Conservation (phyloP, 495 filamentous ascomycete species). For the Apodospora peruviana region DNA sequence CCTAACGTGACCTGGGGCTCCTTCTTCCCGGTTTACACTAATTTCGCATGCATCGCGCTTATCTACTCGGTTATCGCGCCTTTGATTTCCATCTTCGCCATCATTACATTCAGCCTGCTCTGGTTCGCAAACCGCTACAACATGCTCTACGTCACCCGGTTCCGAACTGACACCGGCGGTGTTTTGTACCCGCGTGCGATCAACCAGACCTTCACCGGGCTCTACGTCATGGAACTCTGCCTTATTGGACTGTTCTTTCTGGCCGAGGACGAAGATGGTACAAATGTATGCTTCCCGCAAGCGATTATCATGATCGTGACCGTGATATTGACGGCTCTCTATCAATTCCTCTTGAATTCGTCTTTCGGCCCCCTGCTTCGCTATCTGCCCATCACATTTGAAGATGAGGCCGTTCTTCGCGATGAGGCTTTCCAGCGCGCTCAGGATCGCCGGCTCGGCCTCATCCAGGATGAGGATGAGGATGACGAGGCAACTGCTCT, state of each 20-base stretch:
- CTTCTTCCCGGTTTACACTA: constrained; percentile 94
- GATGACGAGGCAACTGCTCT: constrained; percentile 29
- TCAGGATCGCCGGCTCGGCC: constrained; percentile 57
- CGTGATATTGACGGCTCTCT: constrained; percentile 65
- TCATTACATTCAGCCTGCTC: constrained; percentile 88
- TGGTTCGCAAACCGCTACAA: constrained; percentile 97
- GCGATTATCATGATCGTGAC: constrained; percentile 85
- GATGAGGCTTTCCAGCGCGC: constrained; percentile 83
- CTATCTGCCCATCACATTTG: constrained; percentile 90
- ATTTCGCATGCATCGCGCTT: constrained; percentile 86
- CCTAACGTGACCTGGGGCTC: constrained; percentile 82
- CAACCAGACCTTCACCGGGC: constrained; percentile 90
- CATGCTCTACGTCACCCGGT: constrained; percentile 91
- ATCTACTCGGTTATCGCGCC: constrained; percentile 90
- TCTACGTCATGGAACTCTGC: constrained; percentile 93
- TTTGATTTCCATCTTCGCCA: constrained; percentile 86
- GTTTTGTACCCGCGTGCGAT: constrained; percentile 88
- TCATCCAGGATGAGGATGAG: constrained; percentile 45
- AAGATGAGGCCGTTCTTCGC: constrained; percentile 85
- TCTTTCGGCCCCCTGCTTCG: constrained; percentile 81
- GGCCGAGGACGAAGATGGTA: constrained; percentile 54
- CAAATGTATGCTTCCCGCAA: constrained; percentile 67
- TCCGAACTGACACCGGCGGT: constrained; percentile 86
- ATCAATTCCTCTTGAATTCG: constrained; percentile 75
- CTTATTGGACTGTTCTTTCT: constrained; percentile 90